phyloP scores from a whole-genome alignment of 768 basidiomycete genomes.

The Coprinopsis strossmayeri region DNA sequence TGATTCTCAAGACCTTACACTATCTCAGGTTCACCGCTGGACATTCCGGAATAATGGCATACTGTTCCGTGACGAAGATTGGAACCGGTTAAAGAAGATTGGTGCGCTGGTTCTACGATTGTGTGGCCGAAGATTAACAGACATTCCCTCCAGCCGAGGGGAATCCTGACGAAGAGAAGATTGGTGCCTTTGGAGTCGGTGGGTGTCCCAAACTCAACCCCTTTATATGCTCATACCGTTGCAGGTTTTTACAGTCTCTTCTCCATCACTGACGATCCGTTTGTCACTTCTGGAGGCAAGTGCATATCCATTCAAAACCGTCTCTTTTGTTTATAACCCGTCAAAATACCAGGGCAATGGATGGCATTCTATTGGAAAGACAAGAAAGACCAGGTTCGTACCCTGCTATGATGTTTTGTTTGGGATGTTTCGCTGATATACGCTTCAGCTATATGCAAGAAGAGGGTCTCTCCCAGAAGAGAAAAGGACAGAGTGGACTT shows the following conservation, averaged over 20 bases:
- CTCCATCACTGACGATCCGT: slow-evolving; percentile 78
- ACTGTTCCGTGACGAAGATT: slow-evolving; percentile 78
- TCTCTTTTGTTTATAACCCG: slow-evolving; percentile 4
- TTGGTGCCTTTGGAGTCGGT: slow-evolving; percentile 94
- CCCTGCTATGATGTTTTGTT: no score
- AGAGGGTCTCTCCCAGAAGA: slow-evolving; percentile 56
- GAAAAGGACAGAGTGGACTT: slow-evolving; percentile 56
- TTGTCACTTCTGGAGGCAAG: slow-evolving; percentile 73
- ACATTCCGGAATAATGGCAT: slow-evolving; percentile 86
- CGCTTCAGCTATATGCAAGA: slow-evolving; percentile 67
- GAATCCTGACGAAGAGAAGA: slow-evolving; percentile 91
- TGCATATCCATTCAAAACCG: slow-evolving; percentile 14
- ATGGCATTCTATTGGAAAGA: slow-evolving; percentile 98
- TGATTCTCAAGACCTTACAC: not conserved
- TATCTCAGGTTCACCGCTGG: slow-evolving; percentile 66
- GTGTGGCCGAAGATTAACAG: not conserved
- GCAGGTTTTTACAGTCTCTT: slow-evolving; percentile 75
- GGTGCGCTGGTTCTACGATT: slow-evolving; percentile 32
- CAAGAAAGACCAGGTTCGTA: slow-evolving; percentile 73
- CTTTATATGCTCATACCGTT: no score
- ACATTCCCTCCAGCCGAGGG: slow-evolving; percentile 58
- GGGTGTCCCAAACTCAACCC: no score
- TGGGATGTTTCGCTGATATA: no score
- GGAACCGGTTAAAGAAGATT: slow-evolving; percentile 86
- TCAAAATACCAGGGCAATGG: slow-evolving; percentile 64